Conservation (phyloP, 2,329 filamentous ascomycete genomes). For the Ilyonectria sp. region DNA sequence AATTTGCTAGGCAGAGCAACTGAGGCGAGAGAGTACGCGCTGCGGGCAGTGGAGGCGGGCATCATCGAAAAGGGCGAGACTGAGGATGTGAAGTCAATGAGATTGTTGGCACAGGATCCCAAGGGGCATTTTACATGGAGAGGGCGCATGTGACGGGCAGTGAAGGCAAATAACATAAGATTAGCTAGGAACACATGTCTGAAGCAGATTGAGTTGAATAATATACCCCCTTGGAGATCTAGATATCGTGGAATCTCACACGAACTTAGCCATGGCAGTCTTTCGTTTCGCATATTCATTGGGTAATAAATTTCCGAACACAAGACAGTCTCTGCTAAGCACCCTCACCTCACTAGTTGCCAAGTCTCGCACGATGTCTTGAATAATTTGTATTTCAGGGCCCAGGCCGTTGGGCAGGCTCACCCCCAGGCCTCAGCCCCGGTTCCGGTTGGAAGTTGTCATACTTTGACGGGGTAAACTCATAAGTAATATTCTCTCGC, state of each 20-base stretch:
- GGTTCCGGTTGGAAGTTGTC: constrained; percentile 40
- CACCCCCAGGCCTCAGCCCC: constrained; percentile 24
- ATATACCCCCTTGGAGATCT: background rate
- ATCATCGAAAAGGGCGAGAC: background rate
- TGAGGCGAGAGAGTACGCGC: constrained; percentile 14
- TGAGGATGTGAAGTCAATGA: constrained; percentile 11
- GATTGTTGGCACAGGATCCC: constrained; percentile 3
- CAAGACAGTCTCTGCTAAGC: background rate
- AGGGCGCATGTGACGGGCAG: background rate
- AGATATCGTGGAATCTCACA: background rate
- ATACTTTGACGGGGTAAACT: constrained; percentile 51
- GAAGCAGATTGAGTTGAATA: background rate
- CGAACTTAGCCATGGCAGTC: background rate
- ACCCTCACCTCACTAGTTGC: background rate
- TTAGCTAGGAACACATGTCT: background rate
- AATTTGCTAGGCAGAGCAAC: constrained; percentile 6
- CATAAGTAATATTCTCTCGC: constrained; percentile 67
- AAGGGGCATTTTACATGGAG: constrained; percentile 12
- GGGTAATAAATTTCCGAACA: background rate
- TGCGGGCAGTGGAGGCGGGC: constrained; percentile 3
- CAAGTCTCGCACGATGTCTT: background rate
- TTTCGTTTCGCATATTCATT: background rate
- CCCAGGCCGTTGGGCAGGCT: constrained; percentile 15
- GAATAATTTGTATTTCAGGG: background rate
- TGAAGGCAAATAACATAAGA: background rate